phyloP scores from a whole-genome alignment of 1,284 basidiomycete genomes.

The Ganoderma meredithae region DNA sequence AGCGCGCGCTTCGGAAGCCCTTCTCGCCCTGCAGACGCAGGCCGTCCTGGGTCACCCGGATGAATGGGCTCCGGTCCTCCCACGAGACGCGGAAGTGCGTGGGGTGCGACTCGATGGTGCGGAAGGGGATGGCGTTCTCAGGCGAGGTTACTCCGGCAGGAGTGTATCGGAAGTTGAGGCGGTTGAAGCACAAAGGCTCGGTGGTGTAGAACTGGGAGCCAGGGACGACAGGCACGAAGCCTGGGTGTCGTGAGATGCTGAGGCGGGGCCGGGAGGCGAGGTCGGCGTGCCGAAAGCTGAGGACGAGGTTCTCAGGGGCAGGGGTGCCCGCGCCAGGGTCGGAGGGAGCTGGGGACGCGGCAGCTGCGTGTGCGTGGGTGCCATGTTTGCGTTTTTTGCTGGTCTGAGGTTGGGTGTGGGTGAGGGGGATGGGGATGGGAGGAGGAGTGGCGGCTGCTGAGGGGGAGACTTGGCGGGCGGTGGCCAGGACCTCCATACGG shows the following conservation, averaged over 20 bases:
- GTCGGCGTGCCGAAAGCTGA: conserved; percentile 64
- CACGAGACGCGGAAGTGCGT: conserved; percentile 76
- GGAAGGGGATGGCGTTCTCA: conserved; percentile 67
- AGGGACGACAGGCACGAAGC: conserved; percentile 64
- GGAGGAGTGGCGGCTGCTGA: conserved; percentile 38
- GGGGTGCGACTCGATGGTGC: conserved; percentile 82
- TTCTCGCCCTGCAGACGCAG: conserved; percentile 82
- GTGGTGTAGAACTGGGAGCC: conserved; percentile 67
- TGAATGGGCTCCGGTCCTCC: conserved; percentile 86
- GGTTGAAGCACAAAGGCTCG: conserved; percentile 76
- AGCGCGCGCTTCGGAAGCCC: conserved; percentile 90
- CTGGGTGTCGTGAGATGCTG: conserved; percentile 73
- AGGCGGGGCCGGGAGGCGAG: conserved; percentile 71
- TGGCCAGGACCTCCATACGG: conserved; percentile 38
- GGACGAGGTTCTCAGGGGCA: conserved; percentile 53
- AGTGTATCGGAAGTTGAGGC: conserved; percentile 80
- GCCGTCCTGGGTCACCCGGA: conserved; percentile 86
- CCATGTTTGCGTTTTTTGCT: conserved; percentile 52
- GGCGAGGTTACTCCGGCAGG: conserved; percentile 79
- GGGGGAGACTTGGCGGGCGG: conserved; percentile 49
- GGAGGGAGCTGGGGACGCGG: conserved; percentile 55
- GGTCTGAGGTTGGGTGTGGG: conserved; percentile 24
- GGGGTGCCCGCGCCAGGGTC: conserved; percentile 43
- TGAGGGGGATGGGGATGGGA: conserved; percentile 3
- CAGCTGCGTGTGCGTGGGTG: conserved; percentile 41